Evolutionary conservation across 371 early-diverging fungal genomes (phyloP).

Genomic region (Actinomortierella ambigua): DNA sequence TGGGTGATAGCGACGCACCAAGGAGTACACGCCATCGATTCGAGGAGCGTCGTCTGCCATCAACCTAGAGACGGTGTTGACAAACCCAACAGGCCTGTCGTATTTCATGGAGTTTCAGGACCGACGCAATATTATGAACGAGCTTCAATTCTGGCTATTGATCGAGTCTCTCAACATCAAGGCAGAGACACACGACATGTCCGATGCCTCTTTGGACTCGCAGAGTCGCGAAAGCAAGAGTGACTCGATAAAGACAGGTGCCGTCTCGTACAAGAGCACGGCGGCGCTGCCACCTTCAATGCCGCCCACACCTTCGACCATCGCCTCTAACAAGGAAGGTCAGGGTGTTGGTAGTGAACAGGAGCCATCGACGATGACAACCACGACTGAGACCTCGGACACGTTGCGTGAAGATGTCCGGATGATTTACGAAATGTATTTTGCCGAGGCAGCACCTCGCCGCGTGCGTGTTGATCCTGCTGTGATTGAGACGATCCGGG

Average conservation of each 20-base stretch:
- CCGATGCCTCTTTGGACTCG: conserved; percentile 1
- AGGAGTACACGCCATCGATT: conserved; percentile 19
- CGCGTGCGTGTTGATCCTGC: conserved; percentile 49
- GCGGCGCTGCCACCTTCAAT: no score
- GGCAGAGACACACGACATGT: neutral
- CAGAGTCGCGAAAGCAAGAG: conserved; percentile 9
- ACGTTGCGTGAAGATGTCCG: conserved; percentile 63
- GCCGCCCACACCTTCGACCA: no score
- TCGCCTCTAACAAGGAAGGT: no score
- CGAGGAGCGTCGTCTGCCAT: conserved; percentile 19
- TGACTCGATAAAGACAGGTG: no score
- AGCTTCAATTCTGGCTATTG: conserved; percentile 79
- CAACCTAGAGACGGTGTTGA: conserved; percentile 32
- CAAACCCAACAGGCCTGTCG: conserved; percentile 69
- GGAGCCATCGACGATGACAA: neutral
- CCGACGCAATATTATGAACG: conserved; percentile 63
- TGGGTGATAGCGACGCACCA: conserved; percentile 14
- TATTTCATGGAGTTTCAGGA: conserved; percentile 89
- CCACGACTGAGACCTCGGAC: conserved; percentile 5
- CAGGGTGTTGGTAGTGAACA: no score
- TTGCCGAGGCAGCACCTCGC: conserved; percentile 58
- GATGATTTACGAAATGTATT: conserved; percentile 75
- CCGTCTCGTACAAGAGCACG: no score
- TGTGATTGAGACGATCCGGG: conserved; percentile 27
- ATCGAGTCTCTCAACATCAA: conserved; percentile 70